A percentile compares a stretch with the other conserved stretches of the same genome.
Conservation (phyloP, 1,139 yeast genomes). For the Arxiozyma slooffiae region DNA sequence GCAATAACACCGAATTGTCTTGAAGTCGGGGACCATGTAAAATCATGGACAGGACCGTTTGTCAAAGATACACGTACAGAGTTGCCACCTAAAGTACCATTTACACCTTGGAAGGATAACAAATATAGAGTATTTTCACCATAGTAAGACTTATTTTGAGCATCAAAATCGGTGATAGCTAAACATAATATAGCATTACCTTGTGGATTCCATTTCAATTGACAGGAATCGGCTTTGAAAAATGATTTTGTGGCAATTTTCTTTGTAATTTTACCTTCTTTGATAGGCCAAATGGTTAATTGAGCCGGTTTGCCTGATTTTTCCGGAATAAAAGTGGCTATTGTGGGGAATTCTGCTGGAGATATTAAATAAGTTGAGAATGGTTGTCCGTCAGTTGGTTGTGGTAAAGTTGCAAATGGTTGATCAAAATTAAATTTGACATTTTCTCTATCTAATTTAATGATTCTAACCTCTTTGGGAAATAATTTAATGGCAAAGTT, state of each 20-base stretch:
- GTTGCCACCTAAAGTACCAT: conserved; percentile 83
- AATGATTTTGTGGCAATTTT: conserved; percentile 82
- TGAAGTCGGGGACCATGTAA: conserved; percentile 94
- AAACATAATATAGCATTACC: conserved; percentile 92
- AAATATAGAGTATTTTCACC: conserved; percentile 92
- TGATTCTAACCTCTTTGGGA: conserved; percentile 26
- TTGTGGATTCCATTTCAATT: conserved; percentile 82
- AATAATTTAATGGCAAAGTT: conserved; percentile 25
- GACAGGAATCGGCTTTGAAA: conserved; percentile 92
- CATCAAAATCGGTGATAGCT: conserved; percentile 92
- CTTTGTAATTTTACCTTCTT: conserved; percentile 53
- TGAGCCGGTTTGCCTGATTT: conserved; percentile 77
- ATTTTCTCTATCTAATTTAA: conserved; percentile 43
- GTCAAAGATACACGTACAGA: conserved; percentile 82
- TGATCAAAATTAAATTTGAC: conserved; percentile 39
- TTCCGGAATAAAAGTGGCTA: conserved; percentile 87
- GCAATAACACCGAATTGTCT: conserved; percentile 95
- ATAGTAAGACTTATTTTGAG: conserved; percentile 87
- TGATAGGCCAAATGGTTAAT: conserved; percentile 69
- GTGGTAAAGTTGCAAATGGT: conserved; percentile 52
- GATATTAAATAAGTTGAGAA: conserved; percentile 56
- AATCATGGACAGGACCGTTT: conserved; percentile 94
- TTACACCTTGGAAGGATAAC: conserved; percentile 37
- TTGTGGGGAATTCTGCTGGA: conserved; percentile 86
- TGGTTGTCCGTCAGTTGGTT: conserved; percentile 41